Percentiles rank a stretch among this genome's conserved stretches.
Evolutionary conservation across 352 stramenopile species (phyloP).

Genomic region (Phytophthora capsici): DNA sequence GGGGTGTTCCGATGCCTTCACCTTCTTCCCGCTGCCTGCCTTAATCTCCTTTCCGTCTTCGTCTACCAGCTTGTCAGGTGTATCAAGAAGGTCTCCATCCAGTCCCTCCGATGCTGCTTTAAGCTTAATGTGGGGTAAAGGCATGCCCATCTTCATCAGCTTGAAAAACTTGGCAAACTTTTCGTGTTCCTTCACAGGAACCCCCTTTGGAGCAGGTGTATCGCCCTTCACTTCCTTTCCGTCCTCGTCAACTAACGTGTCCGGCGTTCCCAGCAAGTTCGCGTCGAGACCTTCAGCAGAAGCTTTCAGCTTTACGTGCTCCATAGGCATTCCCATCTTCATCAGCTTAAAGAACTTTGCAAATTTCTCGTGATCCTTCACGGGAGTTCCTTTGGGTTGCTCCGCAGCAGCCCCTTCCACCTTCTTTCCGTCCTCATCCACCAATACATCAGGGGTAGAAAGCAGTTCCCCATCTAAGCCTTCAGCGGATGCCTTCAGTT

Average conservation of each 20-base stretch:
- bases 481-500: constrained; percentile 70
- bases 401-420: constrained; percentile 12
- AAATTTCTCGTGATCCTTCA: constrained; percentile 92
- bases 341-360: constrained; percentile 96
- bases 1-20: constrained; percentile 83
- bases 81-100: constrained; percentile 64
- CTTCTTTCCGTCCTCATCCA: constrained; percentile 59
- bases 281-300: constrained; percentile 64
- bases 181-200: constrained; percentile 63
- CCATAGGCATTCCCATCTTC: constrained; percentile 86
- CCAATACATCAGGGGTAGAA: constrained; percentile 56
- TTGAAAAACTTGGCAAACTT: constrained; percentile 94
- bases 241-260: constrained; percentile 62
- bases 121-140: constrained; percentile 88
- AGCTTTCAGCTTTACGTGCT: constrained; percentile 90
- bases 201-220: constrained; percentile 20
- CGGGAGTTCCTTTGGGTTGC: constrained; percentile 42
- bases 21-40: constrained; percentile 28
- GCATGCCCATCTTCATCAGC: constrained; percentile 90
- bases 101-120: constrained; percentile 80
- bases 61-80: constrained; percentile 64
- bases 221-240: constrained; percentile 52
- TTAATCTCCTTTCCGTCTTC: constrained; percentile 58
- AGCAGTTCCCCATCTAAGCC: constrained; percentile 60
- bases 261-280: constrained; percentile 59